Conservation (phyloP, 306 rosid species). For the Dryas alaskensis region DNA sequence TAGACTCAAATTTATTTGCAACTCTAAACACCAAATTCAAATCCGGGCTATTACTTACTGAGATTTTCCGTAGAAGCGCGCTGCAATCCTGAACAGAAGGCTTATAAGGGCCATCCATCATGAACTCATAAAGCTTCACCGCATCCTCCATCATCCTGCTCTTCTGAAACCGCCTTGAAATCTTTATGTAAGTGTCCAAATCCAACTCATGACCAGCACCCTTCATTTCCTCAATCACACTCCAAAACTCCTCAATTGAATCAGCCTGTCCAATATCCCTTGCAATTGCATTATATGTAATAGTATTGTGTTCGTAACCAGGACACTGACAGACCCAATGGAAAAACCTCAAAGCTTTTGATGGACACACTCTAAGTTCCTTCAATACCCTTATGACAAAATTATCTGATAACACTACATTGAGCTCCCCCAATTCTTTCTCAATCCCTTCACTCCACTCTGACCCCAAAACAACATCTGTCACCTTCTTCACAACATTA, state of each 20-base stretch:
- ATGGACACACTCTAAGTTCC: constrained; percentile 50
- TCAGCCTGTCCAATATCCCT: constrained; percentile 59
- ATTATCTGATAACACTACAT: constrained; percentile 48
- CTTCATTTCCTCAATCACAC: constrained; percentile 63
- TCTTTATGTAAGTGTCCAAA: constrained; percentile 70
- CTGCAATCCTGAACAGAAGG: constrained; percentile 62
- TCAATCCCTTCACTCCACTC: constrained; percentile 60
- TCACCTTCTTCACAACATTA: constrained; percentile 49
- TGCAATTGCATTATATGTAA: constrained; percentile 68
- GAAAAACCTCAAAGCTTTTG: constrained; percentile 59
- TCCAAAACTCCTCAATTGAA: constrained; percentile 69
- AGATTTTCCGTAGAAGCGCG: constrained; percentile 46
- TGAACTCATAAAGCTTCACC: constrained; percentile 81
- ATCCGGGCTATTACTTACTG: constrained; percentile 47
- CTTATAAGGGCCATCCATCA: constrained; percentile 82
- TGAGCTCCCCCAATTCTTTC: constrained; percentile 42
- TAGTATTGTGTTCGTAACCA: constrained; percentile 48
- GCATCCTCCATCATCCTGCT: constrained; percentile 67
- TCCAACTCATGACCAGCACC: constrained; percentile 57
- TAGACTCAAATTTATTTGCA: constrained; percentile 58
- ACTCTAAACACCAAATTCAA: constrained; percentile 62
- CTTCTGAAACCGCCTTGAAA: constrained; percentile 66
- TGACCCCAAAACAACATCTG: constrained; percentile 42
- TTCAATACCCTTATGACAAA: constrained; percentile 59
- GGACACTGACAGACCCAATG: constrained; percentile 52